Conservation (phyloP, 2,329 filamentous ascomycete species). For the Exophiala mesophila region DNA sequence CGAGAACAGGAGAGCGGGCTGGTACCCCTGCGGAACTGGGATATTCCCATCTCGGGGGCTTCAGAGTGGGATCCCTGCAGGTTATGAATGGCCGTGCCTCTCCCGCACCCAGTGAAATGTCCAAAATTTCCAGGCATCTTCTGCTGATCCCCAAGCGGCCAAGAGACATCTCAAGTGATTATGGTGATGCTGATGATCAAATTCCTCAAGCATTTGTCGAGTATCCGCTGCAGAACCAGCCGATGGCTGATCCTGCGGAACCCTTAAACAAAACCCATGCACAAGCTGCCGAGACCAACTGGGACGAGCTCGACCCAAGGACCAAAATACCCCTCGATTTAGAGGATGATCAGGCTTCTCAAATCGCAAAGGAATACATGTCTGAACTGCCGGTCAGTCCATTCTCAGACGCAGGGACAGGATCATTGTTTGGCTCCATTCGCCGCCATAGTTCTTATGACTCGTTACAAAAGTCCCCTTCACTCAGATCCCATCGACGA, state of each 20-base stretch:
- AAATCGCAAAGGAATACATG: slow-evolving; percentile 26
- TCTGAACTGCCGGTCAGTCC: slow-evolving; percentile 23
- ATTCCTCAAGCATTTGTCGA: neutral
- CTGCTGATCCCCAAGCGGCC: slow-evolving; percentile 6
- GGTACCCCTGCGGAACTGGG: slow-evolving; percentile 24
- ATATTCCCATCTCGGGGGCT: slow-evolving; percentile 23
- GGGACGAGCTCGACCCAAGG: neutral
- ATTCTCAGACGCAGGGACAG: slow-evolving; percentile 8
- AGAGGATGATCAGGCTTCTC: slow-evolving; percentile 12
- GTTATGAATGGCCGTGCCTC: slow-evolving; percentile 27
- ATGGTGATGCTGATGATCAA: slow-evolving; percentile 22
- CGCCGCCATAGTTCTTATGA: slow-evolving; percentile 13
- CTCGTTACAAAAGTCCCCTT: slow-evolving; percentile 10
- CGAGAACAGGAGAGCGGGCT: slow-evolving; percentile 17
- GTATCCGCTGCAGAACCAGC: no score
- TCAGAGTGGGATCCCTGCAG: slow-evolving; percentile 24
- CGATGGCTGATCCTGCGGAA: neutral
- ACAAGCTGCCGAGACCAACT: neutral
- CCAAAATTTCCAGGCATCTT: slow-evolving; percentile 20
- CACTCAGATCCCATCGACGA: slow-evolving; percentile 8
- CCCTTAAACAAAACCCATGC: neutral
- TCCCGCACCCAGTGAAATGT: slow-evolving; percentile 25
- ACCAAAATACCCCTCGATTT: neutral
- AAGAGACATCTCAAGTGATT: slow-evolving; percentile 24
- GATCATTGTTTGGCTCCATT: slow-evolving; percentile 9